Base-by-base conservation (phyloP, 2,329 filamentous ascomycete genomes). In the Capronia americana region DNA sequence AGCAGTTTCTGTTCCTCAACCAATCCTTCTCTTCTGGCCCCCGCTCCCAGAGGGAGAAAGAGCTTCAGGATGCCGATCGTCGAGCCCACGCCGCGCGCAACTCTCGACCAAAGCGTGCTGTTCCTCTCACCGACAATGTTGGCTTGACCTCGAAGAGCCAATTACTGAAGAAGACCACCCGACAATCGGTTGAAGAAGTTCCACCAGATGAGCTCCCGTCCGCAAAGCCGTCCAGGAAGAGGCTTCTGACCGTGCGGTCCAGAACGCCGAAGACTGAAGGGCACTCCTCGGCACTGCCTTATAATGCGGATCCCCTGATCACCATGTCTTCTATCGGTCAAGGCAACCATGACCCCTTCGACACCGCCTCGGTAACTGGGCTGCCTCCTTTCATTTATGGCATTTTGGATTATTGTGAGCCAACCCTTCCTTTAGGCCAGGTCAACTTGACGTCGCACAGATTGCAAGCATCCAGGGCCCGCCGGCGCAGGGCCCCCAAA, bases 61-160 rank as follows among this genome's bases (percentile, higher is more conserved):
- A 63, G 38, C 54, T 63, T 30, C 61, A 63, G 32, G 61, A 58
- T n/a, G 61, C 61, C 30, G 54, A 57, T n/a, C 54, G 61, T 38
- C 44, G 55, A 53, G 53, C 54, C 24, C 61, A 63, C 23, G 54
- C 61, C 12, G 61, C 54, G 14, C 54, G 61, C 24, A 38, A 63
- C 23, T 50, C 54, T 46, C 32, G 32, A 63, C 20, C 48, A 5
- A 51, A 54, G 58, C 46, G 58, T 23, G 2, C 30, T 34, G 17
- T 26, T 20, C 34, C 34, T 41, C 34, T 17, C 34, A 34, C 34
- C 14, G 34, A 41, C 34, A 41, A 41, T 17, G 57, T 4, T n/a
- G 41, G 41, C 11, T 11, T 26, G 38, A 23, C 34, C 8, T 23
- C 30, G 41, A 50, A 20, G 28, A 32, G 41, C 41, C 57, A 26